Evolutionary conservation across 805 yeast genomes (phyloP).

Genomic region (Candida sonorensis): DNA sequence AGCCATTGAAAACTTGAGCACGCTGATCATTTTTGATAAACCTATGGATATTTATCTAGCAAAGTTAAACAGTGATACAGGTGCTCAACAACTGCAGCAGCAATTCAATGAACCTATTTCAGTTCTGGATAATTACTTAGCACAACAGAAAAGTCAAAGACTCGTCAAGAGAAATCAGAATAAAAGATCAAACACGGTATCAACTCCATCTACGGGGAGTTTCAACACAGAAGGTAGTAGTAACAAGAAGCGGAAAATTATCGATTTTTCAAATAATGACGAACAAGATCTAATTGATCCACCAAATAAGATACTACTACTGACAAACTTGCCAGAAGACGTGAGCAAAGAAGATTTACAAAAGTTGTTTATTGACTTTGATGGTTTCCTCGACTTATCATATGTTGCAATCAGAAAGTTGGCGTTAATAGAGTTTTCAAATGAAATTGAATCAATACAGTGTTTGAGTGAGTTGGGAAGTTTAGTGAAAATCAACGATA

Average conservation of each 20-base stretch:
- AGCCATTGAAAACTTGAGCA: constrained; percentile 39
- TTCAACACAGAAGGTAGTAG: constrained; percentile 6
- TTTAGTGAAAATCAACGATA: constrained; percentile 11
- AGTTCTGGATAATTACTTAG: constrained; percentile 16
- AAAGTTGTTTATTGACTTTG: constrained; percentile 37
- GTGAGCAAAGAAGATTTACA: constrained; percentile 35
- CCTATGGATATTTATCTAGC: constrained; percentile 41
- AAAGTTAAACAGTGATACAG: constrained; percentile 37
- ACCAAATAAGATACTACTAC: constrained; percentile 62
- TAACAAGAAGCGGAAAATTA: constrained; percentile 9
- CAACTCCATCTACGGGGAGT: constrained; percentile 15
- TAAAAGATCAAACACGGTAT: too few relatives aligned
- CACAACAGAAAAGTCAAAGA: constrained; percentile 14
- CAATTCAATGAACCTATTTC: constrained; percentile 3
- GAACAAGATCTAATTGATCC: constrained; percentile 24
- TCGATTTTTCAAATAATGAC: constrained; percentile 12
- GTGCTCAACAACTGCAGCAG: constrained; percentile 4
- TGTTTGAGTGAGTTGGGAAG: constrained; percentile 20
- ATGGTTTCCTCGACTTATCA: constrained; percentile 64
- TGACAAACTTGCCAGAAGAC: constrained; percentile 52
- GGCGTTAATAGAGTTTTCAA: constrained; percentile 75
- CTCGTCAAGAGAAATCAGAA: constrained; percentile 13
- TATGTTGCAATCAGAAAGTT: constrained; percentile 60
- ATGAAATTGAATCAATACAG: constrained; percentile 39
- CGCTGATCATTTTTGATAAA: constrained; percentile 37